A percentile compares a stretch with the other conserved stretches of the same genome.
Evolutionary conservation across 1,284 basidiomycete species (phyloP).

Genomic region (Moniliophthora roreri): DNA sequence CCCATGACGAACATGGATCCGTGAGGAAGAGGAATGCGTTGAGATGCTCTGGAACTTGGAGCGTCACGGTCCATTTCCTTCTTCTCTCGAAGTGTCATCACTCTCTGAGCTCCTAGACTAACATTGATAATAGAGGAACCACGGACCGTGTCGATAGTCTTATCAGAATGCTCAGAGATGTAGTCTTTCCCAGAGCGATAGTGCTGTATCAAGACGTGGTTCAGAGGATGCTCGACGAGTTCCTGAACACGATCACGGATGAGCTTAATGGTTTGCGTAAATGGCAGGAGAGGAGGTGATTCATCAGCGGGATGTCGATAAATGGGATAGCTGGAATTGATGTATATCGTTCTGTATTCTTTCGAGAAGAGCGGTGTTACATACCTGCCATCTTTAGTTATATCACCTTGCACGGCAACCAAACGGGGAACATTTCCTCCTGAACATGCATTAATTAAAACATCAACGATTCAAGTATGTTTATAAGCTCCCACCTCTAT

Average conservation of each 20-base stretch:
- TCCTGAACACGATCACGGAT: slow-evolving; percentile 64
- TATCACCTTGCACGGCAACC: slow-evolving; percentile 68
- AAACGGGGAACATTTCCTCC: slow-evolving; percentile 76
- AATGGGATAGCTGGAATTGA: slow-evolving; percentile 56
- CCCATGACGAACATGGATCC: slow-evolving; percentile 80
- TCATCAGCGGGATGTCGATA: slow-evolving; percentile 79
- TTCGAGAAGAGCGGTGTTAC: slow-evolving; percentile 4
- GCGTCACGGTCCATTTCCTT: slow-evolving; percentile 35
- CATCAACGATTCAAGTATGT: slow-evolving; percentile 1
- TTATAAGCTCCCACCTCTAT: slow-evolving; percentile 55
- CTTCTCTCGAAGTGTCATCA: slow-evolving; percentile 69
- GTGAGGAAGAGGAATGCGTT: slow-evolving; percentile 69
- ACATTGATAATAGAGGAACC: slow-evolving; percentile 75
- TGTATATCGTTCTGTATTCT: not conserved
- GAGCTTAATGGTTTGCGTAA: slow-evolving; percentile 61
- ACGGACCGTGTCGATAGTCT: slow-evolving; percentile 73
- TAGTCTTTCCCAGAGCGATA: slow-evolving; percentile 76
- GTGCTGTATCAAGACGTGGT: slow-evolving; percentile 76
- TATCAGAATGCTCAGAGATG: slow-evolving; percentile 81
- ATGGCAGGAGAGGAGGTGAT: slow-evolving; percentile 62
- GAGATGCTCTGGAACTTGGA: slow-evolving; percentile 35
- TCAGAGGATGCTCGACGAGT: slow-evolving; percentile 58
- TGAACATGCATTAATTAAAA: slow-evolving; percentile 22
- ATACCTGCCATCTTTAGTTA: slow-evolving; percentile 63
- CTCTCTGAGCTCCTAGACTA: slow-evolving; percentile 69